Percentiles rank a stretch among this genome's conserved stretches.
phyloP scores from a whole-genome alignment of 2,329 filamentous ascomycete species.

The Epichloe baconii region DNA sequence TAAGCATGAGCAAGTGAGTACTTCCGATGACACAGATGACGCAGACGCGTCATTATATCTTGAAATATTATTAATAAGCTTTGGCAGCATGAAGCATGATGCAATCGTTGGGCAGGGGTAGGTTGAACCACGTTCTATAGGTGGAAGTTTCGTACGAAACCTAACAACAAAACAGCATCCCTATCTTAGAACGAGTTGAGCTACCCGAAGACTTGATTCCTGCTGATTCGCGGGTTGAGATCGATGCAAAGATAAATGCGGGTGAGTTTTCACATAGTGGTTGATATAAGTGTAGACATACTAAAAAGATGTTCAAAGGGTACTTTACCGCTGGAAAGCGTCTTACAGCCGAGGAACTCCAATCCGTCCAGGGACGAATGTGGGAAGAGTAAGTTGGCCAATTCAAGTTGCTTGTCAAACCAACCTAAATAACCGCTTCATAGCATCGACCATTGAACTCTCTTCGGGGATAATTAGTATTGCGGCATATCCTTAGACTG shows the following conservation, averaged over 20 bases:
- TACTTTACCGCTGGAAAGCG: constrained; percentile 81
- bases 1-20: constrained; percentile 90
- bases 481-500: neutral
- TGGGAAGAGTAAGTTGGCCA: constrained; percentile 60
- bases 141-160: neutral
- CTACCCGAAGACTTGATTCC: constrained; percentile 92
- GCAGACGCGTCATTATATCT: no score
- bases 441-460: constrained; percentile 5
- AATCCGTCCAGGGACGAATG: constrained; percentile 73
- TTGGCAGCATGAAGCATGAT: constrained; percentile 71
- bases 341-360: constrained; percentile 76
- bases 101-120: constrained; percentile 73
- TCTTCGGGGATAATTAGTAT: neutral
- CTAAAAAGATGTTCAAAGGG: constrained; percentile 25
- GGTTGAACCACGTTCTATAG: neutral
- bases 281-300: neutral
- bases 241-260: constrained; percentile 95
- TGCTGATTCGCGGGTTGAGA: constrained; percentile 90
- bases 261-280: constrained; percentile 39
- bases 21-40: neutral
- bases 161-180: constrained; percentile 39
- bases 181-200: constrained; percentile 79
- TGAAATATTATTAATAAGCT: neutral
- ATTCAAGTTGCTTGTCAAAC: neutral
- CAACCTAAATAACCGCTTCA: neutral